Conservation (phyloP, 805 yeast genomes). For the Komagataella pastoris region DNA sequence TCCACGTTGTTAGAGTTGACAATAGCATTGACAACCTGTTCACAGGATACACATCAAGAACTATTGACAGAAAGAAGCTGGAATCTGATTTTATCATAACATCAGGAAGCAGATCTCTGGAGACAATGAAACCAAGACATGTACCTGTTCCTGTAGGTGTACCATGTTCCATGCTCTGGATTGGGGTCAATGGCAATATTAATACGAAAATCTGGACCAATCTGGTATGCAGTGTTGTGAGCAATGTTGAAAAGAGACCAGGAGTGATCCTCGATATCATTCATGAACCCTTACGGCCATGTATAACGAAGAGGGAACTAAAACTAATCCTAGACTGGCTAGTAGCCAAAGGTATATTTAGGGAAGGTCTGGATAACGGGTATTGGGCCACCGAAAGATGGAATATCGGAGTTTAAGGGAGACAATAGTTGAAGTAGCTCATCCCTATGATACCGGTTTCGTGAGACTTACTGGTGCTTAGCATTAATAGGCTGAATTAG, state of each 20-base stretch:
- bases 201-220: slow-evolving; percentile 48
- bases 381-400: slow-evolving; percentile 31
- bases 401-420: slow-evolving; percentile 26
- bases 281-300: slow-evolving; percentile 11
- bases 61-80: slow-evolving; percentile 51
- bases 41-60: slow-evolving; percentile 63
- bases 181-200: slow-evolving; percentile 49
- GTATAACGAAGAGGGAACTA: slow-evolving; percentile 25
- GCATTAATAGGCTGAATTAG: neutral
- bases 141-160: slow-evolving; percentile 42
- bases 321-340: slow-evolving; percentile 30
- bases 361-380: slow-evolving; percentile 20
- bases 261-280: slow-evolving; percentile 26
- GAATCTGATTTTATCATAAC: slow-evolving; percentile 47
- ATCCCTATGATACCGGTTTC: neutral
- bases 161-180: slow-evolving; percentile 63
- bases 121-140: neutral
- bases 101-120: slow-evolving; percentile 5
- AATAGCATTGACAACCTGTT: slow-evolving; percentile 31
- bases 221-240: slow-evolving; percentile 31
- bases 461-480: neutral
- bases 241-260: slow-evolving; percentile 37
- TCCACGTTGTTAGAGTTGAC: slow-evolving; percentile 41
- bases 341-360: slow-evolving; percentile 22
- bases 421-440: neutral